A percentile compares a stretch with the other conserved stretches of the same genome.
These are phyloP conservation scores for Heterobasidion annosum DNA, from an alignment of 1,284 basidiomycete species.

Conservation along the genomic window DNA sequence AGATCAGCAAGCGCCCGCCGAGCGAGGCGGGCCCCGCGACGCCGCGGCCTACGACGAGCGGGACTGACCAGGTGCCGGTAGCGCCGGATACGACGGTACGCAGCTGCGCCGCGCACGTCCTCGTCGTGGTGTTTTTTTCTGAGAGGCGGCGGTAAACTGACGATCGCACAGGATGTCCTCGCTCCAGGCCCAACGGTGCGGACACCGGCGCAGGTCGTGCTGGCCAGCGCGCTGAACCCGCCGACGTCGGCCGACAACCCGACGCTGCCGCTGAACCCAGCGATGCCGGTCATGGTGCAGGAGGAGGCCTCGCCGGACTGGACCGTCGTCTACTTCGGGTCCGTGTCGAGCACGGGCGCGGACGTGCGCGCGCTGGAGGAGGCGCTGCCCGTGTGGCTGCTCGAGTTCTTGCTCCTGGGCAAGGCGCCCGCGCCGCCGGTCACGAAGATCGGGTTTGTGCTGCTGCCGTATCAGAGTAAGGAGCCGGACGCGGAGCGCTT, in stretches of 20 bases:
- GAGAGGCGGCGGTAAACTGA: background rate
- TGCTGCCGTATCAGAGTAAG: conserved; percentile 67
- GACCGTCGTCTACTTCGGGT: conserved; percentile 72
- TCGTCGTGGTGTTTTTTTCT: background rate
- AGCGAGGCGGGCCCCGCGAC: conserved; percentile 24
- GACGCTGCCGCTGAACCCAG: conserved; percentile 47
- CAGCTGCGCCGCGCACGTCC: background rate
- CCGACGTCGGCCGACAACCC: conserved; percentile 72
- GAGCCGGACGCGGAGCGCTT: conserved; percentile 48
- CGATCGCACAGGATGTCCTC: conserved; percentile 13
- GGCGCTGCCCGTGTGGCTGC: conserved; percentile 78
- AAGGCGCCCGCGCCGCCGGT: conserved; percentile 40
- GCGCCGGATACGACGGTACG: conserved; percentile 21
- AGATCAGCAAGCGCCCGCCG: conserved; percentile 40
- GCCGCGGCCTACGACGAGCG: conserved; percentile 12
- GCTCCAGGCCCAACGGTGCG: conserved; percentile 20
- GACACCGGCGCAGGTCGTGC: conserved; percentile 55
- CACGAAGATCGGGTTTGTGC: conserved; percentile 81
- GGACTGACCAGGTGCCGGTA: conserved; percentile 12
- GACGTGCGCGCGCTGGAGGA: conserved; percentile 72
- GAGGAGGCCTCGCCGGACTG: conserved; percentile 80
- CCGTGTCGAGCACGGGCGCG: conserved; percentile 49
- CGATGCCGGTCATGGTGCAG: conserved; percentile 71
- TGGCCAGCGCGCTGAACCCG: conserved; percentile 62
- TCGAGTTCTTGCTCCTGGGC: conserved; percentile 79